These are phyloP conservation scores for Coniella vitis DNA, from an alignment of 2,329 filamentous ascomycete species.

Conservation along the genomic window DNA sequence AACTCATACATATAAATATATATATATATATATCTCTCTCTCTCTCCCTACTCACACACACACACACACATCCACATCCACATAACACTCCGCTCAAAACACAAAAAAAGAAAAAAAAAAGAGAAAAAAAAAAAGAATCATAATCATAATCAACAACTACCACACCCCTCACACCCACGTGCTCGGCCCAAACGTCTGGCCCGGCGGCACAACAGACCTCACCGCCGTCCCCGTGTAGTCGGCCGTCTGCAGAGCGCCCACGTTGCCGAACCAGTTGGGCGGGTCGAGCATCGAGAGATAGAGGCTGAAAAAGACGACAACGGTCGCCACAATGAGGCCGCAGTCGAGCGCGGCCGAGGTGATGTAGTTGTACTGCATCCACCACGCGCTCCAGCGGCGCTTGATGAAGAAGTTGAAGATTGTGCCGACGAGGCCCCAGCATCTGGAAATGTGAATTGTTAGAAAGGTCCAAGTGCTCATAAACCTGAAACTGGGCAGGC, in stretches of 20 bases:
- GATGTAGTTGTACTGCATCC: conserved; percentile 73
- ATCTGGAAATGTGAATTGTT: conserved; percentile 21
- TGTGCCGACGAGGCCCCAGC: conserved; percentile 61
- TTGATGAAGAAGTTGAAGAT: conserved; percentile 64
- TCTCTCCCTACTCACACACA: no score
- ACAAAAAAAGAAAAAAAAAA: no score
- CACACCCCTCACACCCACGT: conserved; percentile 36
- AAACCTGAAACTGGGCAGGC: not conserved
- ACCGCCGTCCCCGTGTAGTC: conserved; percentile 40
- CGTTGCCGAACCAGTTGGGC: conserved; percentile 59
- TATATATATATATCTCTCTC: no score
- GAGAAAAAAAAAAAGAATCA: no score
- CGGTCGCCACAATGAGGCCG: conserved; percentile 57
- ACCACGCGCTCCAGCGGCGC: conserved; percentile 62
- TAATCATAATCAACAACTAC: no score
- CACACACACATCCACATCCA: no score
- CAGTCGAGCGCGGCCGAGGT: conserved; percentile 65
- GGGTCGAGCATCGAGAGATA: conserved; percentile 49
- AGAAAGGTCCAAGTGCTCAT: no score
- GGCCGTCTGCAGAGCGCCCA: conserved; percentile 37
- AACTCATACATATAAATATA: no score
- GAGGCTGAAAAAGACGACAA: conserved; percentile 64
- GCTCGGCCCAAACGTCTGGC: conserved; percentile 45
- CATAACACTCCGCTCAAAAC: no score
- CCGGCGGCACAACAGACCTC: conserved; percentile 32